Base-by-base conservation (phyloP, 1,139 yeast genomes). In the Suhomyces guaymorum region DNA sequence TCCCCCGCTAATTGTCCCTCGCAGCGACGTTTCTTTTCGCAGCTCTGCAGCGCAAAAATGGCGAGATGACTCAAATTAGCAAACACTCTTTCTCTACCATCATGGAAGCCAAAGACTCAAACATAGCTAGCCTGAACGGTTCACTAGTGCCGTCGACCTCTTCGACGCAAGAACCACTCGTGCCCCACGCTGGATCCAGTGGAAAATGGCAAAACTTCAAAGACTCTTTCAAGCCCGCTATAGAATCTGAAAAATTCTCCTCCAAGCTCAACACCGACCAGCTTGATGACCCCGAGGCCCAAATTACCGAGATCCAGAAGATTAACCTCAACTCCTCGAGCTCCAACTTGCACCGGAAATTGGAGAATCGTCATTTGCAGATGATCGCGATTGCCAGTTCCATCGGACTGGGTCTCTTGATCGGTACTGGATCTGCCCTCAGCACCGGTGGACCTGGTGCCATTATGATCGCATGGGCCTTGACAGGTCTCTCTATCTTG, bases 361-460 rank as follows among this genome's bases (percentile, higher is more conserved):
- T 56, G 36, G 55, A 56, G 35, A 46, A 49, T 25, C 47, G 61
- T 38, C 56, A 56, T 34, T 46, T 56, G 36, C 52, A 53, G 23
- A 56, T 56, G 61, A 56, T 56, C 34, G 61, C 61, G 25, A 55
- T 56, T 17, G 60, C 59, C 12, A 51, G 56, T 16, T 53, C 60
- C 14, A 65, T 69, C 27, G 75, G 75, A 26, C 56, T 54, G 37
- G 61, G 61, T 4, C 43, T 32, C 35, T 51, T 55, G 31, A 47
- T 55, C 29, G 61, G 61, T 33, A 52, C 59, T 2, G 61, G 59
- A 7, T 41, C 49, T 19, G 57, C 56, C 5, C 47, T 55, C 38
- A 35, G 41, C 9, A 42, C 47, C 24, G 89, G 88, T 40, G 86
- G 86, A 53, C 82, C 94, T 2, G 63, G 54, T 8, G 78, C 88